A percentile compares a stretch with the other conserved stretches of the same genome.
Conservation (phyloP, 2,329 filamentous ascomycete species). For the Peltaster fructicola region DNA sequence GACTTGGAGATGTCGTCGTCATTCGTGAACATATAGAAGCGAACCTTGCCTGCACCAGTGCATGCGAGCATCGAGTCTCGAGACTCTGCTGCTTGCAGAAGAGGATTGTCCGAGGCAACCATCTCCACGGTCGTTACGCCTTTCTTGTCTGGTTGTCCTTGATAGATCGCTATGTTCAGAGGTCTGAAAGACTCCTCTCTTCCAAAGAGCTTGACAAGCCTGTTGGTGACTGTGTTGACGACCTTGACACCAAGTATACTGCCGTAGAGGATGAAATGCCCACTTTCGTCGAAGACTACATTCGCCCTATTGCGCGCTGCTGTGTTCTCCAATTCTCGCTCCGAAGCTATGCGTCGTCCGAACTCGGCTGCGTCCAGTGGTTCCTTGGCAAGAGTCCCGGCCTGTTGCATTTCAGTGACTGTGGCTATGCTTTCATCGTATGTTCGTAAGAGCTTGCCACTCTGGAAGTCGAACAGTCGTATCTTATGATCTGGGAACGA, state of each 20-base stretch:
- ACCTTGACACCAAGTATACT: constrained; percentile 88
- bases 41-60: constrained; percentile 70
- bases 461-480: constrained; percentile 79
- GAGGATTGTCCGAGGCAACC: constrained; percentile 85
- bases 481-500: constrained; percentile 91
- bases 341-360: constrained; percentile 67
- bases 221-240: constrained; percentile 87
- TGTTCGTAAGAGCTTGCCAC: constrained; percentile 72
- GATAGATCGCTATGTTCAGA: constrained; percentile 72
- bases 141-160: constrained; percentile 90
- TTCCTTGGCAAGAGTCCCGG: constrained; percentile 56
- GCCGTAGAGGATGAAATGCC: constrained; percentile 87
- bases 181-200: constrained; percentile 77
- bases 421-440: constrained; percentile 90
- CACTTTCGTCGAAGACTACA: constrained; percentile 87
- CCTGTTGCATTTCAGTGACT: constrained; percentile 87
- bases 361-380: constrained; percentile 86
- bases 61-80: constrained; percentile 76
- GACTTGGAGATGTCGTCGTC: constrained; percentile 68
- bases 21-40: constrained; percentile 98
- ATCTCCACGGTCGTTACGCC: constrained; percentile 86
- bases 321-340: constrained; percentile 66
- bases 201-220: constrained; percentile 76
- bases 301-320: constrained; percentile 55
- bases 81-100: constrained; percentile 79